Conservation (phyloP, 352 stramenopile species). For the Phytopythium helicoides region DNA sequence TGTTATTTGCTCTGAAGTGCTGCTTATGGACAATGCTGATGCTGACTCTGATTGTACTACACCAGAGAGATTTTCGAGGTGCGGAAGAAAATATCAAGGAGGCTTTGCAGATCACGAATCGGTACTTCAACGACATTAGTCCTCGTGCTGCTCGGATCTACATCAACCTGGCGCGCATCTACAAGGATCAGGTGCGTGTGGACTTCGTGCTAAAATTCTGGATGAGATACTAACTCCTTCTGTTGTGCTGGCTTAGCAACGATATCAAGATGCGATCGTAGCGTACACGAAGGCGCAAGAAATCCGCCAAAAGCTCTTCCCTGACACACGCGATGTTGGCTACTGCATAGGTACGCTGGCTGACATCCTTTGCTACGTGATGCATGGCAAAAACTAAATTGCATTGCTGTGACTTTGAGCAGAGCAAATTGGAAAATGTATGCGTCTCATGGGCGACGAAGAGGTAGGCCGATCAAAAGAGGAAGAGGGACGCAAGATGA, state of each 20-base stretch:
- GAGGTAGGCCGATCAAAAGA: constrained; percentile 59
- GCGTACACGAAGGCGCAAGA: constrained; percentile 68
- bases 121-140: constrained; percentile 79
- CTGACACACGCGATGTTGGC: constrained; percentile 69
- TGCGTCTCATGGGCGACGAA: constrained; percentile 50
- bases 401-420: not conserved
- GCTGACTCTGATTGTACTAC: too few relatives aligned
- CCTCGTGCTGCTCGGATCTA: constrained; percentile 65
- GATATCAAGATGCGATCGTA: constrained; percentile 63
- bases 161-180: constrained; percentile 76
- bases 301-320: constrained; percentile 73
- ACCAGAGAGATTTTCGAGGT: constrained; percentile 58
- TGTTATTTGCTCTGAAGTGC: not conserved
- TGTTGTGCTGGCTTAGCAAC: constrained; percentile 28
- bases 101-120: constrained; percentile 69
- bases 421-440: constrained; percentile 85
- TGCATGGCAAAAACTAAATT: not conserved
- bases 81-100: constrained; percentile 77
- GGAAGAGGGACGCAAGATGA: constrained; percentile 58
- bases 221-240: not conserved
- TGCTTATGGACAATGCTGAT: not conserved
- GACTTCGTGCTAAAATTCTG: not conserved
- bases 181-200: constrained; percentile 62
- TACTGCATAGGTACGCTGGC: constrained; percentile 63
- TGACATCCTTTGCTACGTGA: not conserved